Base-by-base conservation (phyloP, 345 rosid species). In the Mangifera indica region DNA sequence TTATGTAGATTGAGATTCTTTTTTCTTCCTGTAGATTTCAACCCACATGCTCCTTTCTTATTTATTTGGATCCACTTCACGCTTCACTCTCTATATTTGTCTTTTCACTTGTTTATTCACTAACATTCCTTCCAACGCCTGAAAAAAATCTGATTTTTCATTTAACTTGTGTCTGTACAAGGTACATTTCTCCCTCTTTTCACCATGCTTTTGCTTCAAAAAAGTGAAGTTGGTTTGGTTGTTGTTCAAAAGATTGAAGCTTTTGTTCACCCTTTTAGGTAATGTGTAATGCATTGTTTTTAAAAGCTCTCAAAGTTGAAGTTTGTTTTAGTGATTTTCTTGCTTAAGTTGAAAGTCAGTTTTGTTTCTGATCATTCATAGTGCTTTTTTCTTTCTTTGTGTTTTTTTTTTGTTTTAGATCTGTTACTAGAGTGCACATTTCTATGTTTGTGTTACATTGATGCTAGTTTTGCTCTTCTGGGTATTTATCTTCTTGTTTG, bases 151-250 rank as follows among this genome's bases (percentile, higher is more conserved):
- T 54, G 67, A 74, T 71, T 69, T 66, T 40, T 66, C 79, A 66
- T 71, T 72, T n/a, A 49, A 14, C 53, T 13, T 49, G 14, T 49
- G 13, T 44, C 55, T 59, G 26, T 3, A 58, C 3, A 58, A 58
- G 73, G 73, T 70, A 70, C 56, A 0, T 58, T 40, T 62, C 9
- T 48, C 66, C 67, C 34, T 48, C 71, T 72, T 42, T 55, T 58
- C 8, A 45, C 3, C 17, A 37, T 37, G 32, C 24, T 57, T 26
- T 37, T 11, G 18, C 7, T 61, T 45, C 18, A 42, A 21, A 25
- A 44, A 45, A 25, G 66, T 54, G 65, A 52, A 62, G 81, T 78
- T 76, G 63, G 86, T 80, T 60, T 65, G 53, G 84, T 74, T 55
- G 90, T 60, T 77, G 87, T 61, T 64, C 81, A 76, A 77, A 74